These are phyloP conservation scores for Monilinia polystroma DNA, from an alignment of 2,329 filamentous ascomycete genomes.

Conservation along the genomic window DNA sequence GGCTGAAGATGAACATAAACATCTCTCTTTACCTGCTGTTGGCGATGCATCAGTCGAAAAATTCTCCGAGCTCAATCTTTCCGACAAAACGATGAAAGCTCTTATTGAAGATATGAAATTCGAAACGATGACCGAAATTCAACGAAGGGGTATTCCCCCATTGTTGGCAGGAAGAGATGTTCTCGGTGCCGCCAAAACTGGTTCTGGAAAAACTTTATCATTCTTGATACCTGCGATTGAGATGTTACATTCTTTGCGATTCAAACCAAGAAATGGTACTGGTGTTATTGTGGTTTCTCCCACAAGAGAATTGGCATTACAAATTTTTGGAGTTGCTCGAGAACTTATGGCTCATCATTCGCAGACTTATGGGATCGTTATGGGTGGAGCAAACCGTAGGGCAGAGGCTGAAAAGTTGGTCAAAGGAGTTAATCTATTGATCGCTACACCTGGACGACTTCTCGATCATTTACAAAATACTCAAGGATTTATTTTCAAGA, in stretches of 20 bases:
- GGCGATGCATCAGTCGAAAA: constrained; percentile 27
- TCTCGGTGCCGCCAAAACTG: constrained; percentile 92
- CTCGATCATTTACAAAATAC: constrained; percentile 95
- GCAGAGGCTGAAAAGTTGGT: constrained; percentile 91
- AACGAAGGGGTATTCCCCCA: constrained; percentile 82
- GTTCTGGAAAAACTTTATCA: constrained; percentile 90
- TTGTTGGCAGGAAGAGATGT: constrained; percentile 88
- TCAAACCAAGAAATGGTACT: constrained; percentile 92
- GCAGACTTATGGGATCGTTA: constrained; percentile 94
- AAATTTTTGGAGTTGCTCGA: constrained; percentile 92
- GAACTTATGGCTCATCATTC: constrained; percentile 92
- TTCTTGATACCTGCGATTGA: constrained; percentile 94
- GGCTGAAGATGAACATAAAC: constrained; percentile 30
- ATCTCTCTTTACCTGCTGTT: constrained; percentile 29
- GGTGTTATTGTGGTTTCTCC: constrained; percentile 92
- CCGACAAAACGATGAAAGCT: constrained; percentile 83
- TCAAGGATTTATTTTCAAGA: constrained; percentile 85
- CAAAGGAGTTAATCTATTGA: constrained; percentile 92
- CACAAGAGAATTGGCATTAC: constrained; percentile 88
- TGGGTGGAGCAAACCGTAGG: constrained; percentile 86
- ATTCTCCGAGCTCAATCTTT: constrained; percentile 68
- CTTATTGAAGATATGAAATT: constrained; percentile 86
- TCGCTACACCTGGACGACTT: constrained; percentile 88
- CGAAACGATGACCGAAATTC: constrained; percentile 93
- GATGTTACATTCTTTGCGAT: constrained; percentile 84